Percentiles rank a stretch among this genome's conserved stretches.
These are phyloP conservation scores for Hypoxylon sp. DNA, from an alignment of 2,329 filamentous ascomycete species.

Conservation along the genomic window DNA sequence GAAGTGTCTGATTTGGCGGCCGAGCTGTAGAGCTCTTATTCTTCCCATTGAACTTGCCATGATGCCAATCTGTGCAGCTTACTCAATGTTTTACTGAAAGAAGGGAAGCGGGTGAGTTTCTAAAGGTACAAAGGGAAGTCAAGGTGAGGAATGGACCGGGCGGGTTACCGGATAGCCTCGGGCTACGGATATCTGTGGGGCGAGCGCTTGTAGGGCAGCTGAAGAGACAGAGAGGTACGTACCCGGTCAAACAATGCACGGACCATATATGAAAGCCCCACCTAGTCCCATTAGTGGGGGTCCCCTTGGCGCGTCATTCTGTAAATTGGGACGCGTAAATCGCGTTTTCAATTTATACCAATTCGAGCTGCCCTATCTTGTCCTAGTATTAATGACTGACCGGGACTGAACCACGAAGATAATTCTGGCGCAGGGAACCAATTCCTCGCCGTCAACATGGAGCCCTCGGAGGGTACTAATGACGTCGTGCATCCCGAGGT, in stretches of 20 bases:
- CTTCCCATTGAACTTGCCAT: constrained; percentile 61
- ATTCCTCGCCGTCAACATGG: constrained; percentile 62
- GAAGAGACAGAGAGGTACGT: background rate
- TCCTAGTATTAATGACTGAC: constrained; percentile 34
- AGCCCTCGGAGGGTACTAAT: constrained; percentile 64
- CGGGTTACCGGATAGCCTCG: constrained; percentile 52
- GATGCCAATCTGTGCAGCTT: constrained; percentile 28
- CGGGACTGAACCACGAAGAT: constrained; percentile 23
- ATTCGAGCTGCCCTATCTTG: constrained; percentile 28
- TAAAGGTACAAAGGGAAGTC: constrained; percentile 10
- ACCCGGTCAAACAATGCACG: constrained; percentile 1
- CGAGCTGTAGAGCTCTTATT: constrained; percentile 56
- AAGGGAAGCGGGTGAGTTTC: constrained; percentile 30
- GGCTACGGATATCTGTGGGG: constrained; percentile 50
- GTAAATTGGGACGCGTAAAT: constrained; percentile 46
- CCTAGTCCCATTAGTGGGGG: background rate
- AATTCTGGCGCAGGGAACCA: constrained; percentile 41
- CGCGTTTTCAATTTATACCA: constrained; percentile 48
- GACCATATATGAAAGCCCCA: background rate
- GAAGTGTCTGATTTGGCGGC: constrained; percentile 71
- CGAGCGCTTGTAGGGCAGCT: background rate
- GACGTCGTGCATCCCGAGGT: constrained; percentile 91
- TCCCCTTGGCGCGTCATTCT: constrained; percentile 38
- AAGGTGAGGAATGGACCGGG: constrained; percentile 18
- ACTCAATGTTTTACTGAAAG: constrained; percentile 1